Percentiles rank a stretch among this genome's conserved stretches.
These are phyloP conservation scores for Saccharomyces hybrid DNA, from an alignment of 1,139 yeast genomes.

Conservation along the genomic window DNA sequence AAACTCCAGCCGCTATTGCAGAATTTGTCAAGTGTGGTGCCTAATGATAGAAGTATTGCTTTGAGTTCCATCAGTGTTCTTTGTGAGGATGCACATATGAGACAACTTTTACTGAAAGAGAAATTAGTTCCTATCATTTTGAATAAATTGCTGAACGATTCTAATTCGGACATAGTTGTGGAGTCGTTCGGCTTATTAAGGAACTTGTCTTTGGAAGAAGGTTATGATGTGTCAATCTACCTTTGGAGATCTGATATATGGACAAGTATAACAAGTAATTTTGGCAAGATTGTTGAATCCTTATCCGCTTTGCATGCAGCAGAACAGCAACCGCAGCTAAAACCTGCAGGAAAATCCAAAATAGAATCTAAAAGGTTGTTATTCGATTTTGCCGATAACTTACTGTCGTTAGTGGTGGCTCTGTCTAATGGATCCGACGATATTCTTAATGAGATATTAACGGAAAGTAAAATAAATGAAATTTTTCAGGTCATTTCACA, in stretches of 20 bases:
- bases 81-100: slow-evolving; percentile 58
- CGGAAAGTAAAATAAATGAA: slow-evolving; percentile 32
- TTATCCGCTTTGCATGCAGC: slow-evolving; percentile 36
- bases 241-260: slow-evolving; percentile 77
- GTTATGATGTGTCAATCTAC: slow-evolving; percentile 71
- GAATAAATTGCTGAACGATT: slow-evolving; percentile 59
- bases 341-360: slow-evolving; percentile 33
- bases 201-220: slow-evolving; percentile 77
- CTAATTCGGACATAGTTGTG: slow-evolving; percentile 65
- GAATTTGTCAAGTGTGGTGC: slow-evolving; percentile 52
- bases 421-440: slow-evolving; percentile 60
- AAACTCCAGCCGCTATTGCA: slow-evolving; percentile 63
- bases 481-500: slow-evolving; percentile 40
- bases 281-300: slow-evolving; percentile 45
- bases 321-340: slow-evolving; percentile 33
- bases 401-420: slow-evolving; percentile 61
- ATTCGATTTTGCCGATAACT: slow-evolving; percentile 65
- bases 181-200: slow-evolving; percentile 77
- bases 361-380: slow-evolving; percentile 37
- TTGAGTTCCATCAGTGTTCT: slow-evolving; percentile 64
- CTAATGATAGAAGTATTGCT: slow-evolving; percentile 75
- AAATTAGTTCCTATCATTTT: slow-evolving; percentile 56
- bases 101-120: slow-evolving; percentile 62
- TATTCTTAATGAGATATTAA: slow-evolving; percentile 46
- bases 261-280: slow-evolving; percentile 46